phyloP scores from a whole-genome alignment of 2,329 filamentous ascomycete genomes.

The Neobulgaria alba region DNA sequence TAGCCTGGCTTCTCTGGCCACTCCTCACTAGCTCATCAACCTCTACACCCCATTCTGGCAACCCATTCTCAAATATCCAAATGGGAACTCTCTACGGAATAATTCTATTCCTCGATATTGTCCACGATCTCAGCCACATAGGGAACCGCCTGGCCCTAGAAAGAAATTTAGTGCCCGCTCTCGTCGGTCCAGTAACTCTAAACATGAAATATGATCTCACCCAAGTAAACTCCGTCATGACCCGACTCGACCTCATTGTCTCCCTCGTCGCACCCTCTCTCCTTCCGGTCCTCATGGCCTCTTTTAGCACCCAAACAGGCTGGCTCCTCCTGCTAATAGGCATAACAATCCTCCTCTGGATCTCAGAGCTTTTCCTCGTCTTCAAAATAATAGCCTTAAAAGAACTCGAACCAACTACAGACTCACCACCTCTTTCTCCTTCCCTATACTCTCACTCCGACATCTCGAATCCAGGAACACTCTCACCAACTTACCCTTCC shows the following conservation, averaged over 20 bases:
- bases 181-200: constrained; percentile 22
- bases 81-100: constrained; percentile 23
- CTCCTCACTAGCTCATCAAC: constrained; percentile 22
- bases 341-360: constrained; percentile 29
- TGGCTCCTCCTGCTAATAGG: constrained; percentile 33
- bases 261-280: constrained; percentile 39
- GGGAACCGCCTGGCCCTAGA: constrained; percentile 35
- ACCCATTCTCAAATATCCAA: constrained; percentile 5
- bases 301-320: constrained; percentile 35
- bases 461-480: neutral
- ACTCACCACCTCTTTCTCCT: neutral
- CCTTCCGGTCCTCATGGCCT: constrained; percentile 38
- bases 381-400: neutral
- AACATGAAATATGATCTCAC: constrained; percentile 27
- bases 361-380: neutral
- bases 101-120: constrained; percentile 31
- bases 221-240: constrained; percentile 41
- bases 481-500: constrained; percentile 1
- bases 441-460: too few relatives aligned
- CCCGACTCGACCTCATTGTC: constrained; percentile 45
- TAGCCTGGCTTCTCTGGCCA: constrained; percentile 32
- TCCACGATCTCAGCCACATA: constrained; percentile 33
- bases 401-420: constrained; percentile 18
- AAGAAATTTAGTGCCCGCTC: constrained; percentile 33
- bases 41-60: neutral